Percentiles rank a stretch among this genome's conserved stretches.
phyloP scores from a whole-genome alignment of 805 yeast species.

The Kurtzmaniella fragi region DNA sequence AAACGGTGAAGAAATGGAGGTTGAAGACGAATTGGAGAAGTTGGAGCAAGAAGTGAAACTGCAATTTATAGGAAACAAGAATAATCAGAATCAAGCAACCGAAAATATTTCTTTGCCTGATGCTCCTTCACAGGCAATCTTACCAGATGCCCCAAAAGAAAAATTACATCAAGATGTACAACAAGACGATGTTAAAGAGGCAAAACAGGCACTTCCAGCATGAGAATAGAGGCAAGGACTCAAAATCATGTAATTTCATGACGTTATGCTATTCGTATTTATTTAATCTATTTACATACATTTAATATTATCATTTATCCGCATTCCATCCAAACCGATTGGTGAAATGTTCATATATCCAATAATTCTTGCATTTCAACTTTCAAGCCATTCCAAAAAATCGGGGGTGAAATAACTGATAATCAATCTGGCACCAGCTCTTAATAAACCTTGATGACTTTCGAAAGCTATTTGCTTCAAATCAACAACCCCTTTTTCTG shows the following conservation, averaged over 20 bases:
- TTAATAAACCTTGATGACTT: constrained; percentile 81
- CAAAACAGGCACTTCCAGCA: too few relatives aligned
- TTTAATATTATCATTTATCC: too few relatives aligned
- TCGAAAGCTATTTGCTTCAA: constrained; percentile 80
- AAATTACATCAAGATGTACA: neutral
- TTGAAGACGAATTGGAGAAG: constrained; percentile 56
- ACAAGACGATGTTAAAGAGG: too few relatives aligned
- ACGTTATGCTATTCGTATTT: too few relatives aligned
- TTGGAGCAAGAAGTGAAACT: constrained; percentile 42
- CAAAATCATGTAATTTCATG: too few relatives aligned
- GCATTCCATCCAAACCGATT: too few relatives aligned
- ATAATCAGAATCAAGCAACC: neutral
- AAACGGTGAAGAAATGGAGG: constrained; percentile 51
- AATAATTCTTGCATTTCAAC: too few relatives aligned
- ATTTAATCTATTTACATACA: too few relatives aligned
- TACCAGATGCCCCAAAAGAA: constrained; percentile 3
- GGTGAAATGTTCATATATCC: too few relatives aligned
- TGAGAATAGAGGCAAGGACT: too few relatives aligned
- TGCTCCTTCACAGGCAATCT: constrained; percentile 4
- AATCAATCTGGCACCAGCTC: constrained; percentile 93
- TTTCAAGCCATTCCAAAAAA: constrained; percentile 83
- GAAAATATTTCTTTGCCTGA: constrained; percentile 5
- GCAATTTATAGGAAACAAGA: constrained; percentile 1
- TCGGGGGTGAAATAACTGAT: constrained; percentile 95
- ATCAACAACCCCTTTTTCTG: constrained; percentile 90